Conservation (phyloP, 139 green algal genomes). For the Chlorella vulgaris region DNA sequence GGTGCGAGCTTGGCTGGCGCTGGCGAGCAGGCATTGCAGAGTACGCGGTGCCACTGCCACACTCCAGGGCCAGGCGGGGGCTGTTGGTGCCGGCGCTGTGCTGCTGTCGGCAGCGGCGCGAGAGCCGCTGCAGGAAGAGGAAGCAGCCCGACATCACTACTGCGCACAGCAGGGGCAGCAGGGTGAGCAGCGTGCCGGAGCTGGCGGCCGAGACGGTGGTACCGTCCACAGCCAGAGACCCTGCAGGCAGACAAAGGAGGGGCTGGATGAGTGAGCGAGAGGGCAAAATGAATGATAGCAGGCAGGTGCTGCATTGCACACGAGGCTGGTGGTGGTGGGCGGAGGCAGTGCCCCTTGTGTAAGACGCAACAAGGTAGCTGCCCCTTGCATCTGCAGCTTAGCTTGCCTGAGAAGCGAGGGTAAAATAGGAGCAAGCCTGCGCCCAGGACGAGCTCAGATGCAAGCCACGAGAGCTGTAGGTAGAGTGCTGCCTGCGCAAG, state of each 20-base stretch:
- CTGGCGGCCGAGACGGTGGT: not conserved
- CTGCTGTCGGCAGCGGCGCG: not conserved
- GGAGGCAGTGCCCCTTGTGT: too few relatives aligned
- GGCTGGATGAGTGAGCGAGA: not conserved
- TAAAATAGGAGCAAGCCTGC: conserved; percentile 8
- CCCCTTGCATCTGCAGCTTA: too few relatives aligned
- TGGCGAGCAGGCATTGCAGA: not conserved
- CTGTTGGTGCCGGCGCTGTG: not conserved
- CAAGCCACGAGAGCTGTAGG: conserved; percentile 29
- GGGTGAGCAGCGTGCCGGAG: not conserved
- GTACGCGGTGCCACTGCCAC: not conserved
- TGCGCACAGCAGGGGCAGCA: conserved; percentile 10
- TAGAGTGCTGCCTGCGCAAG: conserved; percentile 22
- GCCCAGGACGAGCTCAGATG: conserved; percentile 29
- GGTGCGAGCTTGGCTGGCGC: not conserved
- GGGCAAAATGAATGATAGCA: too few relatives aligned
- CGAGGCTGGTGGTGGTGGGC: not conserved
- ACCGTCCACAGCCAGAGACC: not conserved
- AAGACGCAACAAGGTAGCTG: too few relatives aligned
- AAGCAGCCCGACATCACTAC: conserved; percentile 31
- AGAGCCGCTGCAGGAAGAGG: conserved; percentile 22
- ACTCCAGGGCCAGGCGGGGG: too few relatives aligned
- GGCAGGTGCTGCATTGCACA: not conserved
- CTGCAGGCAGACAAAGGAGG: not conserved
- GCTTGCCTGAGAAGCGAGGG: not conserved